Base-by-base conservation (phyloP, 371 early-diverging fungal genomes). In the Rhizopus delemar region DNA sequence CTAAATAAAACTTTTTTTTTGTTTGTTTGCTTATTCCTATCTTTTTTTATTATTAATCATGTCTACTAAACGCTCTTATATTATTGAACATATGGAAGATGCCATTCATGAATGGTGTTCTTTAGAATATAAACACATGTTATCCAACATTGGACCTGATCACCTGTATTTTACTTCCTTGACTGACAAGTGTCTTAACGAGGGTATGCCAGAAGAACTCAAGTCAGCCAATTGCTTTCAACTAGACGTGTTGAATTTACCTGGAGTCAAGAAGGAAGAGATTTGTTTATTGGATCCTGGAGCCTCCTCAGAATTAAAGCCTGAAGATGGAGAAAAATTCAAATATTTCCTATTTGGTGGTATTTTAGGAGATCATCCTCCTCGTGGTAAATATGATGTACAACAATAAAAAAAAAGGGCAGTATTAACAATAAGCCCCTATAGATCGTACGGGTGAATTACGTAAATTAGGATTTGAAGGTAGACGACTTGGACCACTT, bases 301-400 rank as follows among this genome's bases (percentile, higher is more conserved):
- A 9, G 84, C 86, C 5, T 73, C 74, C 5, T 58, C 78, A 46
- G 78, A 79, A 32, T 75, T 92, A 43, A 50, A 70, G 34, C 90
- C 91, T 29, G 85, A 80, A 52, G 93, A 92, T 68, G 90, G 76
- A 15, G 81, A 83, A 15, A 71, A 67, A 12, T 92, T 80, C 60
- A 86, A 89, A 33, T 90, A 83, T 69, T 83, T 90, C 57, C 70
- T 92, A 63, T 92, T 92, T 80, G 93, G 93, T 16, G 93, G 93
- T 38, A 92, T 92, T 58, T 69, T 91, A 50, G 88, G 89, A 48
- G 86, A 81, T 67, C 81, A 83, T 64, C 87, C 87, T 43, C 87
- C 87, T 51, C 72, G 81, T 77, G 87, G 87, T 85, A 76, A 56
- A 41, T 34, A 50, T 33, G 8, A 15, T 33, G 16, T 13, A 38